Evolutionary conservation across 148 eudicot species (phyloP).

Genomic region (Silene conica): DNA sequence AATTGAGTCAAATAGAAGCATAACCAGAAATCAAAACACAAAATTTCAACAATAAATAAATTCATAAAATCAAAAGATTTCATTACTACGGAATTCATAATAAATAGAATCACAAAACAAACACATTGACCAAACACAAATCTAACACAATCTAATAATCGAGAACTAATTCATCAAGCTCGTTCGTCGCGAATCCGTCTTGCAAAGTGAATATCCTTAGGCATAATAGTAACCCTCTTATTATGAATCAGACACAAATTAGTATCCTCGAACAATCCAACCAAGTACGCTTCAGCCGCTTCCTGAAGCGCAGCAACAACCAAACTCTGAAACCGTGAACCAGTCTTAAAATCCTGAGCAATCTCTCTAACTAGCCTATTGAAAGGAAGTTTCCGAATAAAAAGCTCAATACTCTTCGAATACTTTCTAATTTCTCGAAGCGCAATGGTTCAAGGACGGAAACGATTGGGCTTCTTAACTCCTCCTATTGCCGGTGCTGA

Average conservation of each 20-base stretch:
- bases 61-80: too few relatives aligned
- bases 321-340: too few relatives aligned
- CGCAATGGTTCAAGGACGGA: slow-evolving; percentile 29
- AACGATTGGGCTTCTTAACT: slow-evolving; percentile 30
- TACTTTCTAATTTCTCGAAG: slow-evolving; percentile 30
- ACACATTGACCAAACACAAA: too few relatives aligned
- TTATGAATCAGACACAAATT: slow-evolving; percentile 26
- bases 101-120: neutral
- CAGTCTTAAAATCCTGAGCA: slow-evolving; percentile 30
- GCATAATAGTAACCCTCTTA: too few relatives aligned
- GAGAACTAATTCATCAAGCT: too few relatives aligned
- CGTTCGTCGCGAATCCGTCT: slow-evolving; percentile 29
- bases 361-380: slow-evolving; percentile 30
- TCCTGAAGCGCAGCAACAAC: too few relatives aligned
- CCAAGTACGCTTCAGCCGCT: too few relatives aligned
- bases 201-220: slow-evolving; percentile 31
- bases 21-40: too few relatives aligned
- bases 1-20: too few relatives aligned
- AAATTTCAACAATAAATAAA: too few relatives aligned
- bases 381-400: slow-evolving; percentile 29
- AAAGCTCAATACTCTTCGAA: slow-evolving; percentile 29
- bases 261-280: slow-evolving; percentile 23
- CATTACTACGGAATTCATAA: too few relatives aligned
- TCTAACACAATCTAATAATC: too few relatives aligned
- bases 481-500: slow-evolving; percentile 33